These are phyloP conservation scores for Flammula alnicola DNA, from an alignment of 1,284 basidiomycete species.

Conservation along the genomic window DNA sequence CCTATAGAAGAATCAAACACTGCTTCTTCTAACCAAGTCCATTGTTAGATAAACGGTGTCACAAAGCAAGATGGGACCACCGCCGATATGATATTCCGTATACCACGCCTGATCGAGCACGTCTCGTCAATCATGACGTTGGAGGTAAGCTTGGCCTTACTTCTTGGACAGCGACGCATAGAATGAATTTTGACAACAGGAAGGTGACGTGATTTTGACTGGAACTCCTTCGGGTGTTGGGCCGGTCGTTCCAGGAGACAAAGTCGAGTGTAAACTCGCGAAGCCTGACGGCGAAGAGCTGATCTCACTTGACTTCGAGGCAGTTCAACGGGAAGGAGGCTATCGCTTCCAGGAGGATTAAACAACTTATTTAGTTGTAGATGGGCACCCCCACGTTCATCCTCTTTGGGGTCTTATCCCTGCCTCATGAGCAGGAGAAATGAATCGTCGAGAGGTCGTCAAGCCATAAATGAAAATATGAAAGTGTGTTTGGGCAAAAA, in stretches of 20 bases:
- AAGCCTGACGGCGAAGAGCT: constrained; percentile 64
- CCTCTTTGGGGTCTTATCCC: too few species aligned
- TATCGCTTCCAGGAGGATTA: constrained; percentile 34
- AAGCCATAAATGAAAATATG: background rate
- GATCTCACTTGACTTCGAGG: constrained; percentile 68
- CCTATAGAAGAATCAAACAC: background rate
- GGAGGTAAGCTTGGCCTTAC: constrained; percentile 61
- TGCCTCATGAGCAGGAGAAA: too few species aligned
- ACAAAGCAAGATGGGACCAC: constrained; percentile 88
- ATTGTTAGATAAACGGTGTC: constrained; percentile 82
- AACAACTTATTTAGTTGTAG: background rate
- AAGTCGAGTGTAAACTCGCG: constrained; percentile 76
- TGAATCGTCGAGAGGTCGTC: too few species aligned
- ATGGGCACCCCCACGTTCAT: too few species aligned
- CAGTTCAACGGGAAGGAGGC: constrained; percentile 71
- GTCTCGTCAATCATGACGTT: constrained; percentile 95
- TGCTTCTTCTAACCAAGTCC: background rate
- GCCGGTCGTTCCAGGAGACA: constrained; percentile 77
- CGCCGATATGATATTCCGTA: constrained; percentile 90
- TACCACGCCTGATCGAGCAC: constrained; percentile 90
- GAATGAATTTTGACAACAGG: constrained; percentile 45
- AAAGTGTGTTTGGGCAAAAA: constrained; percentile 3
- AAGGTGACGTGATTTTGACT: constrained; percentile 88
- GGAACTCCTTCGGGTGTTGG: constrained; percentile 94
- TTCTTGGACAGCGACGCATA: constrained; percentile 5